These are phyloP conservation scores for Nymphaea colorata DNA, from an alignment of 164 flowering plant species.

Conservation along the genomic window DNA sequence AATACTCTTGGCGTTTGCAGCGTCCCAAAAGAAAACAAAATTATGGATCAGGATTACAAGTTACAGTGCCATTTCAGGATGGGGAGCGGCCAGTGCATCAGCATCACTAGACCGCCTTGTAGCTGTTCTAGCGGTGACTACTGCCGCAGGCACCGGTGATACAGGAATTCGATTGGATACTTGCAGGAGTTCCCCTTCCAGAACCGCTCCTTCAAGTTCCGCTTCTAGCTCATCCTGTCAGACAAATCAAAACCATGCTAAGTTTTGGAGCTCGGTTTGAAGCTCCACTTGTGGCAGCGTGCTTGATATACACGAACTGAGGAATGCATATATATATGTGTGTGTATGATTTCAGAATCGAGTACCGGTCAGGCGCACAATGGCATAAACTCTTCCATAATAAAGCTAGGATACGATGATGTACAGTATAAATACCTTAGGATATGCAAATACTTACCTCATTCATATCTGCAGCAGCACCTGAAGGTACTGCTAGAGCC, in stretches of 20 bases:
- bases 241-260: neutral
- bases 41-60: neutral
- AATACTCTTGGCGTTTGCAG: too few relatives aligned
- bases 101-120: neutral
- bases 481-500: constrained; percentile 8
- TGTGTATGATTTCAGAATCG: neutral
- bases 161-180: neutral
- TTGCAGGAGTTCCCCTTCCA: constrained; percentile 7
- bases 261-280: neutral
- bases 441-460: constrained; percentile 5
- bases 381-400: neutral
- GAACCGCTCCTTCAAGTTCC: constrained; percentile 8
- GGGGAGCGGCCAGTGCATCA: constrained; percentile 5
- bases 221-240: constrained; percentile 12
- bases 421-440: neutral
- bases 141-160: neutral
- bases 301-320: neutral
- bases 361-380: neutral
- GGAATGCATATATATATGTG: neutral
- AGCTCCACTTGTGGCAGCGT: neutral
- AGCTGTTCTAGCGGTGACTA: neutral
- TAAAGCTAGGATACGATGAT: neutral
- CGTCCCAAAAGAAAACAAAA: too few relatives aligned
- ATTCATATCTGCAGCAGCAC: constrained; percentile 7
- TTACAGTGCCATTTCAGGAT: constrained; percentile 9